phyloP scores from a whole-genome alignment of 805 yeast species.

The Lipomyces japonicus region DNA sequence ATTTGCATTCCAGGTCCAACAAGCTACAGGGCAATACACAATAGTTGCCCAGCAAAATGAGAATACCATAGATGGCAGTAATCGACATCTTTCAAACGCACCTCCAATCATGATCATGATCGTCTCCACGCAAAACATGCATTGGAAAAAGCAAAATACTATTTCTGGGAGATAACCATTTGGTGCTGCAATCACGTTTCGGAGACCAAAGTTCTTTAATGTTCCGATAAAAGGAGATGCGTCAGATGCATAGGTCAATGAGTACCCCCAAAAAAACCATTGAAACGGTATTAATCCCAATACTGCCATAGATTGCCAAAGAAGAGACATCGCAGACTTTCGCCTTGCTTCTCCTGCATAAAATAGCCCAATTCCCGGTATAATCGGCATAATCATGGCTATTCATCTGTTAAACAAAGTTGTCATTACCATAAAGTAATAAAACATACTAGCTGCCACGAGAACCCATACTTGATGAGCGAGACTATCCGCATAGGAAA shows the following conservation, averaged over 20 bases:
- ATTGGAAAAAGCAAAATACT: constrained; percentile 85
- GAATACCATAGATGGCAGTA: constrained; percentile 95
- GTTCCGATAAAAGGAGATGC: constrained; percentile 75
- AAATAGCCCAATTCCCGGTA: constrained; percentile 91
- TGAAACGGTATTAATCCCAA: constrained; percentile 80
- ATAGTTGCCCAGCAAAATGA: constrained; percentile 90
- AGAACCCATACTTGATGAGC: constrained; percentile 75
- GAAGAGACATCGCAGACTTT: constrained; percentile 87
- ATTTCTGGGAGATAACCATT: constrained; percentile 76
- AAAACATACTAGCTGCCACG: constrained; percentile 33
- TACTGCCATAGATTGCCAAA: constrained; percentile 94
- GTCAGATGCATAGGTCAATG: constrained; percentile 74
- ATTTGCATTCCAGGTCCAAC: constrained; percentile 94
- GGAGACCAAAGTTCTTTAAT: constrained; percentile 73
- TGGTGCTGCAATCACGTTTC: constrained; percentile 78
- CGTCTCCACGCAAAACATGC: constrained; percentile 93
- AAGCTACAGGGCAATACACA: constrained; percentile 93
- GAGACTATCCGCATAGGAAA: constrained; percentile 50
- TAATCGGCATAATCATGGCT: constrained; percentile 84
- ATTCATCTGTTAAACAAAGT: background rate
- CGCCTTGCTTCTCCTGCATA: constrained; percentile 93
- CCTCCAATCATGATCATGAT: constrained; percentile 96
- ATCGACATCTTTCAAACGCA: constrained; percentile 94
- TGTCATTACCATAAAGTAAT: background rate
- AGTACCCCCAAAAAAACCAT: constrained; percentile 99